Evolutionary conservation across 352 stramenopile genomes (phyloP), one percentile per base, ranked within the genome.

Genomic region (Peronosclerospora sorghi): DNA sequence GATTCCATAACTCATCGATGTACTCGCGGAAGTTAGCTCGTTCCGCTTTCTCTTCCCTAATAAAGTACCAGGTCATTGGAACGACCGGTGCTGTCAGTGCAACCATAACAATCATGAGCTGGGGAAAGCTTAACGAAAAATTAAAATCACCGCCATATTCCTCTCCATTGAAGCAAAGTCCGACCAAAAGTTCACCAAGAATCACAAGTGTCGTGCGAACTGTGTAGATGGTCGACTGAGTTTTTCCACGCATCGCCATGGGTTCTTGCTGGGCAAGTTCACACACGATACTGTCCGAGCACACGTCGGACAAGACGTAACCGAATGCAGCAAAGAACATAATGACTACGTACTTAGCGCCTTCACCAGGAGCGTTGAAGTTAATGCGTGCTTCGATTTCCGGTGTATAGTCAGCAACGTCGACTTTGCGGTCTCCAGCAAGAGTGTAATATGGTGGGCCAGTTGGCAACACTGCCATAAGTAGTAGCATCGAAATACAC

Each of bases 261-360:
- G 65, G 65, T 37, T 80, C 68, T 8, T 62, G 65, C 34, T 80
- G 68, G 0, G 68, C 68, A 14, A 72, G 35, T 32, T 74, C 65
- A 18, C 74, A 61, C 32, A 77, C 56, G n/a, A 77, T 60, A 10
- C 51, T 65, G 21, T 80, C 68, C 10, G 65, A 59, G 18, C 61
- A 70, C 38, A 70, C 61, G 28, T 80, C 65, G 18, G 68, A 29
- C 35, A 80, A 51, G 4, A 80, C 12, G 35, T 77, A 80, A 4
- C 64, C 66, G 72, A 69, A 1, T 59, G 61, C 69, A 13, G 78
- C 42, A 8, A 80, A 61, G 59, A 74, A 68, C 54, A 84, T 76
- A 45, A 76, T 45, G 8, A 78, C 48, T 10, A 73, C 60, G 36
- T 75, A 73, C 21, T 56, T 51, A 36, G 50, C 56, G 4, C 67